Conservation (phyloP, 192 early-diverging fungal genomes). For the Entomortierella chlamydospora region DNA sequence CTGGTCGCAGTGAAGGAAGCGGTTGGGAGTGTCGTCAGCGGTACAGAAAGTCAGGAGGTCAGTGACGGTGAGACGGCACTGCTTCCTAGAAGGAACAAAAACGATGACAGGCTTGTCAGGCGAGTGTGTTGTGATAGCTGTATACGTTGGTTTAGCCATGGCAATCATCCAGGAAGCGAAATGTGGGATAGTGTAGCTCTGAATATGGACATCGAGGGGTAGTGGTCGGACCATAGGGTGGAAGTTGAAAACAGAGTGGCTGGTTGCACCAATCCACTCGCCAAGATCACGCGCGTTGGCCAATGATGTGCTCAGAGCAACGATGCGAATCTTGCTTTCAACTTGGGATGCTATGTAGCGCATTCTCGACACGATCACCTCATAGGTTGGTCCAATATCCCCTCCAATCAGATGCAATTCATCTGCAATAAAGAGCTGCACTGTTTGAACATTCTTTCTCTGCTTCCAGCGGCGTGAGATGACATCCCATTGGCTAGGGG, state of each 20-base stretch:
- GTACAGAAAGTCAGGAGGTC: constrained; percentile 86
- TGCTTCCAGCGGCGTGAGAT: constrained; percentile 96
- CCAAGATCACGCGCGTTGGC: constrained; percentile 99
- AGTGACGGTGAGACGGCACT: constrained; percentile 86
- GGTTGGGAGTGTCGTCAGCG: constrained; percentile 78
- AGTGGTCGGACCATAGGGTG: constrained; percentile 92
- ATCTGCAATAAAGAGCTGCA: constrained; percentile 92
- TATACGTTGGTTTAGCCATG: constrained; percentile 88
- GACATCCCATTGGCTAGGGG: constrained; percentile 94
- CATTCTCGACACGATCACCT: constrained; percentile 95
- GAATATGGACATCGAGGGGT: constrained; percentile 95
- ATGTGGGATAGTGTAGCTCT: constrained; percentile 91
- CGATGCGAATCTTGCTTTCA: constrained; percentile 81
- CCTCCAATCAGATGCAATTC: constrained; percentile 96
- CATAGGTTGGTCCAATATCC: constrained; percentile 89
- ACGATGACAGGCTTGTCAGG: constrained; percentile 82
- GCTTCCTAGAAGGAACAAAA: constrained; percentile 92
- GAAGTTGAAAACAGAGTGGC: constrained; percentile 91
- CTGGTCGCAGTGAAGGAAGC: constrained; percentile 78
- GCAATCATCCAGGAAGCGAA: constrained; percentile 97
- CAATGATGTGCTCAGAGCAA: constrained; percentile 88
- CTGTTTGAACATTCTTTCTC: constrained; percentile 90
- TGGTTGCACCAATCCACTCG: constrained; percentile 93
- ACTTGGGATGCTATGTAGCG: constrained; percentile 82
- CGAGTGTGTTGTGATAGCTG: constrained; percentile 75